phyloP scores from a whole-genome alignment of 306 rosid species.

The Betula pendula region DNA sequence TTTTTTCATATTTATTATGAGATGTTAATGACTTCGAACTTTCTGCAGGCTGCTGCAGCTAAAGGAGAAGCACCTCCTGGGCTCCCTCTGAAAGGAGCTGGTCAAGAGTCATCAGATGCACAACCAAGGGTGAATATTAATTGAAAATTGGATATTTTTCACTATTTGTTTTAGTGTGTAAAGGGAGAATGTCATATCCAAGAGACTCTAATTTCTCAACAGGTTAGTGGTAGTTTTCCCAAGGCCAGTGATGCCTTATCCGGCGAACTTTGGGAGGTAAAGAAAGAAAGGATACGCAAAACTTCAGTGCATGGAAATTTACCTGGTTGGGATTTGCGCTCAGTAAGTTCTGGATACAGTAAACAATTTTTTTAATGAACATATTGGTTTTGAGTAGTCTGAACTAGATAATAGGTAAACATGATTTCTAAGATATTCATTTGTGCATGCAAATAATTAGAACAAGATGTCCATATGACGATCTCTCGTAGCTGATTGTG shows the following conservation, averaged over 20 bases:
- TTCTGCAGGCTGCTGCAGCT: constrained; percentile 94
- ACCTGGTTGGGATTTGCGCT: constrained; percentile 92
- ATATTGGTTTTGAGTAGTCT: neutral
- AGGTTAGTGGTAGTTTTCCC: constrained; percentile 80
- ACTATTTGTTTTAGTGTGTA: neutral
- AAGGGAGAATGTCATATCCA: constrained; percentile 19
- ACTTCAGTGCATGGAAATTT: constrained; percentile 70
- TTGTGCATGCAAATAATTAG: neutral
- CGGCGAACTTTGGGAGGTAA: constrained; percentile 96
- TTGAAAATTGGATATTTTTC: constrained; percentile 21
- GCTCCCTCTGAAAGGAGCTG: constrained; percentile 96
- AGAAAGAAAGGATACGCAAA: constrained; percentile 84
- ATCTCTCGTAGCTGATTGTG: neutral
- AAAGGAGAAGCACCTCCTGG: constrained; percentile 99
- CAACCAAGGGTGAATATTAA: constrained; percentile 54
- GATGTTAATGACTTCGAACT: constrained; percentile 23
- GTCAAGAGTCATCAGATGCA: constrained; percentile 93
- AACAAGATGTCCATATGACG: neutral
- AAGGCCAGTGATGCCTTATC: constrained; percentile 95
- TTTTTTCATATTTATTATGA: neutral
- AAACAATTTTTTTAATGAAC: neutral
- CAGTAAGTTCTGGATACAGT: constrained; percentile 56
- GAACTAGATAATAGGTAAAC: neutral
- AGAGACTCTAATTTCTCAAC: constrained; percentile 25
- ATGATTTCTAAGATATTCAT: neutral